A percentile compares a stretch with the other conserved stretches of the same genome.
These are phyloP conservation scores for Eutypa lata DNA, from an alignment of 2,329 filamentous ascomycete genomes.

Conservation along the genomic window DNA sequence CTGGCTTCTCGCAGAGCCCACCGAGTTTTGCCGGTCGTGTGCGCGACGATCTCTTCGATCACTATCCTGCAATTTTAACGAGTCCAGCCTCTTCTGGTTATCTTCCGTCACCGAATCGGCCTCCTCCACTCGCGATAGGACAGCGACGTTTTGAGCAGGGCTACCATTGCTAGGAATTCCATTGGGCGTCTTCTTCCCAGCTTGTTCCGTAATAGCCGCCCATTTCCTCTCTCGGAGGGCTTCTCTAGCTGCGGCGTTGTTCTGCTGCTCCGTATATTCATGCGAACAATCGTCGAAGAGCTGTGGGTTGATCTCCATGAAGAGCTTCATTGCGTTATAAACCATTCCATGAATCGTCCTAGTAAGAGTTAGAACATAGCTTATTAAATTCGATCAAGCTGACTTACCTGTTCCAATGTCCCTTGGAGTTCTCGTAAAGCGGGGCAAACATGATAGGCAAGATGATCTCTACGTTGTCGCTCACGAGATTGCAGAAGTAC, in stretches of 20 bases:
- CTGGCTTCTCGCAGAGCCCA: conserved; percentile 51
- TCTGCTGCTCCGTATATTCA: conserved; percentile 95
- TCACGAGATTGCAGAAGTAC: conserved; percentile 98
- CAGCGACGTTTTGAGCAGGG: conserved; percentile 34
- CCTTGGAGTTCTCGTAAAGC: conserved; percentile 97
- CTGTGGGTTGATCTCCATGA: conserved; percentile 99
- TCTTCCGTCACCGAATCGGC: conserved; percentile 77
- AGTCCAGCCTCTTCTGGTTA: conserved; percentile 83
- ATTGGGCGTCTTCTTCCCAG: conserved; percentile 61
- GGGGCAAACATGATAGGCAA: conserved; percentile 99
- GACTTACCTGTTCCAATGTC: conserved; percentile 93
- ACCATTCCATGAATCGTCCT: conserved; percentile 99
- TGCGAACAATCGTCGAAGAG: conserved; percentile 98
- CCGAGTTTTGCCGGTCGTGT: conserved; percentile 61
- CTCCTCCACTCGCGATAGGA: conserved; percentile 63
- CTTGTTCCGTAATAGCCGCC: conserved; percentile 80
- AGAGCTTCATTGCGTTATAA: conserved; percentile 99
- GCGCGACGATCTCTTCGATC: conserved; percentile 56
- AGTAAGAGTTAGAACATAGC: conserved; percentile 27
- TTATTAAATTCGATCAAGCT: background rate
- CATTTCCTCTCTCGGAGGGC: conserved; percentile 81
- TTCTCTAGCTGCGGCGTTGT: conserved; percentile 82
- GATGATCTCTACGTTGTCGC: conserved; percentile 98
- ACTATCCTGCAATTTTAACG: conserved; percentile 83
- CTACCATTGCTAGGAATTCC: conserved; percentile 32